Conservation (phyloP, 2,329 filamentous ascomycete species). For the Neocatenulostroma microsporum region DNA sequence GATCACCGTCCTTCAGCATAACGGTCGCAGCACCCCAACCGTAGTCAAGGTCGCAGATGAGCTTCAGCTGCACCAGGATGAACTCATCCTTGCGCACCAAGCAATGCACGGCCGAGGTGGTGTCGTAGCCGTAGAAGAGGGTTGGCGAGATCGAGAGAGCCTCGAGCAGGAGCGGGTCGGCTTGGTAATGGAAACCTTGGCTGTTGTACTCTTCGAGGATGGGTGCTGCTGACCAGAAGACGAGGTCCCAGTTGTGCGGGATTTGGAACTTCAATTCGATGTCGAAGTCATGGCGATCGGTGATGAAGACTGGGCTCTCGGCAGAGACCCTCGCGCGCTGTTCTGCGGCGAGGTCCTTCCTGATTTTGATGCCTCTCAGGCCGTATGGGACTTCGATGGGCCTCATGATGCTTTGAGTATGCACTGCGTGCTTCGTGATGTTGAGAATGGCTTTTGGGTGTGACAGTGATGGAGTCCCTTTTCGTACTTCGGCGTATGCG, state of each 20-base stretch:
- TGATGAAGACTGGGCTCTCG: background rate
- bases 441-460: too few species aligned
- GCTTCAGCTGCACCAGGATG: constrained; percentile 8
- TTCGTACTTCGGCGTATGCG: too few species aligned
- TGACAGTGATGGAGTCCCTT: too few species aligned
- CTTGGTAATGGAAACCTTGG: background rate
- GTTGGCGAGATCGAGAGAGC: constrained; percentile 4
- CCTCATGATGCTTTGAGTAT: too few species aligned
- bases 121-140: constrained; percentile 3
- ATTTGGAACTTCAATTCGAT: constrained; percentile 1
- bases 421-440: too few species aligned
- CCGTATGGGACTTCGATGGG: too few species aligned
- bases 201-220: constrained; percentile 4
- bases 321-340: background rate
- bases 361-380: too few species aligned
- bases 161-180: constrained; percentile 5
- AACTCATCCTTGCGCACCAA: constrained; percentile 1
- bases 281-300: background rate
- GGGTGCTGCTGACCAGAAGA: background rate
- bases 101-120: constrained; percentile 1
- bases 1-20: constrained; percentile 5
- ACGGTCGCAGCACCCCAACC: background rate
- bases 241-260: background rate
- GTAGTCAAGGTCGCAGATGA: constrained; percentile 1
- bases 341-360: too few species aligned